Evolutionary conservation across 192 early-diverging fungal species (phyloP), one percentile per base, ranked within the genome.

Genomic region (Chytriomyces hyalinus): DNA sequence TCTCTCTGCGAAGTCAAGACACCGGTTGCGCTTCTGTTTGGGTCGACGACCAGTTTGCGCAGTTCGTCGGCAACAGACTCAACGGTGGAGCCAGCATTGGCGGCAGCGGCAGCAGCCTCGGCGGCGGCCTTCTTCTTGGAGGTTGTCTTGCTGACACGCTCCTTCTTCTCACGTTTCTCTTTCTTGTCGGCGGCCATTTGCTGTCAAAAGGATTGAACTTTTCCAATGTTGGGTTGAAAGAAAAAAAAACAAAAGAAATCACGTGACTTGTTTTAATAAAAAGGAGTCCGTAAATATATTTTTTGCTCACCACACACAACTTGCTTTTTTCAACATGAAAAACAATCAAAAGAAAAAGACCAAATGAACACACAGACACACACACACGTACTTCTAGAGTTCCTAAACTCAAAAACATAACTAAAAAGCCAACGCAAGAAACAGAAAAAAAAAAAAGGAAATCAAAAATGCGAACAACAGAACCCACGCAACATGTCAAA

Each of bases 11-110:
- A 96, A 6, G 94, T 93, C 48, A 96, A 87, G 9, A 98, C 95
- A 81, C 98, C 98, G 67, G 94, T 92, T 6, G 93, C 90, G 49
- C 92, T 93, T 76, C 97, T 91, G 86, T 96, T 95, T 44, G 84
- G 85, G 36, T 92, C 88, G 46, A 95, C 80, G 78, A 87, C 73
- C 13, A 85, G 59, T 61, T 83, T 83, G 1, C 57, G 48, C n/a
- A 80, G 65, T 67, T 63, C 80, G 36, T 80, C 80, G 22, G 82
- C 76, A 17, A 78, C 73, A 60, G 70, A 57, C 51, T 83, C 80
- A 62, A 73, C 64, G 10, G 17, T 45, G 9, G 50, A 15, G 15
- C 11, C 66, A 24, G 13, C 73, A 59, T 28, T 46, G 7, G 7
- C 70, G 1, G 73, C 73, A 17, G 67, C 51, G 22, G 60, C 80